phyloP scores from a whole-genome alignment of 2,329 filamentous ascomycete species.

The Clonostachys sp. region DNA sequence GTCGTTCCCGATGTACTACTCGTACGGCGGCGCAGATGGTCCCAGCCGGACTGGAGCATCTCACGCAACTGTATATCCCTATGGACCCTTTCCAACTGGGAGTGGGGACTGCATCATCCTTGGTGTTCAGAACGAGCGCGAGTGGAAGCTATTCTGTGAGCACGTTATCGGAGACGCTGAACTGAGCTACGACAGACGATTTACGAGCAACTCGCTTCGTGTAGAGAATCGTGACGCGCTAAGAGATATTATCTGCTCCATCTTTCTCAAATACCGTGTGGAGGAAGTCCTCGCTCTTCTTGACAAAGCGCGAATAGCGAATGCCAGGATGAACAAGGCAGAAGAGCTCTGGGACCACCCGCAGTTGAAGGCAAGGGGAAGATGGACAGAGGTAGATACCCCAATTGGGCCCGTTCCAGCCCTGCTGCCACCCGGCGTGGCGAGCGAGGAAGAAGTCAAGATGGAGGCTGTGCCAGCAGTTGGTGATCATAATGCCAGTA shows the following conservation, averaged over 20 bases:
- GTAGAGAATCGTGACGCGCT: constrained; percentile 39
- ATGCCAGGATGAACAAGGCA: constrained; percentile 51
- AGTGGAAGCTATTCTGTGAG: constrained; percentile 44
- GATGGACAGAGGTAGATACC: constrained; percentile 46
- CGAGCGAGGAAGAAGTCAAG: not conserved
- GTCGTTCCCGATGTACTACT: constrained; percentile 50
- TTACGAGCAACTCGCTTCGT: constrained; percentile 38
- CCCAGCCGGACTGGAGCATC: constrained; percentile 42
- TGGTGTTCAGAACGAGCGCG: constrained; percentile 52
- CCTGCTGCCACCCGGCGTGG: constrained; percentile 29
- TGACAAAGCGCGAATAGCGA: constrained; percentile 45
- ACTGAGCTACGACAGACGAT: constrained; percentile 38
- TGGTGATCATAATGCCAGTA: constrained; percentile 2
- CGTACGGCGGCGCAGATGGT: constrained; percentile 34
- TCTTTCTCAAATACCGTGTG: constrained; percentile 29
- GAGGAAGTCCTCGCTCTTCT: constrained; percentile 33
- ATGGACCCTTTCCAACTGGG: constrained; percentile 47
- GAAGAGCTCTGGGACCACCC: constrained; percentile 48
- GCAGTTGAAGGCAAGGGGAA: constrained; percentile 41
- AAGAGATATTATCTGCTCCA: constrained; percentile 34
- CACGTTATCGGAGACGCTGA: constrained; percentile 35
- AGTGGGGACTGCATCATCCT: constrained; percentile 46
- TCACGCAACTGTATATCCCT: constrained; percentile 51
- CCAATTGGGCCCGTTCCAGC: constrained; percentile 40
- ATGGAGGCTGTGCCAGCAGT: constrained; percentile 1